Base-by-base conservation (phyloP, 2,329 filamentous ascomycete genomes). In the Hypoxylon sp. region DNA sequence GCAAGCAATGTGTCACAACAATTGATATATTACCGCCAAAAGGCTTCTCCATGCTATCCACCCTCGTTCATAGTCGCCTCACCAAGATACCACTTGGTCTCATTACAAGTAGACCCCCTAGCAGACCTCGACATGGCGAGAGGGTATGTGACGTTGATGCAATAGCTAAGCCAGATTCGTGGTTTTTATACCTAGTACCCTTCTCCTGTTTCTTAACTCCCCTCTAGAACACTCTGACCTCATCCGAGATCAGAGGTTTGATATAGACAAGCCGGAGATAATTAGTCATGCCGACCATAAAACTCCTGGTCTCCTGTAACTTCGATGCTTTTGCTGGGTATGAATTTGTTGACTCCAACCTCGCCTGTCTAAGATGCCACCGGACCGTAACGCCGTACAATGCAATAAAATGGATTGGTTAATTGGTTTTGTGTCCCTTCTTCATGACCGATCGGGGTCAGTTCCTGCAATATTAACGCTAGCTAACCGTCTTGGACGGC, bases 241-340 rank as follows among this genome's bases (percentile, higher is more conserved):
- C 44, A 11, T 32, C 52, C 19, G 35, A 50, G 50, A 62, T 47
- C 66, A 62, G 69, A 64, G 51, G 50, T 55, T 47, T 46, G 50
- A 62, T 64, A 65, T 69, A 65, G 59, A 69, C 57, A 64, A 62
- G 70, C 56, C 55, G 68, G 63, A 65, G 61, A 65, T 64, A 35
- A 55, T 68, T 58, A 66, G 63, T 67, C 63, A 60, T 61, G 54
- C 61, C 65, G 62, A 67, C 68, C 69, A 64, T 68, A 61, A 32
- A 77, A 78, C 74, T 72, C 75, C 76, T 46, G 50, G 63, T 66
- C 64, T 71, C 76, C 76, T 73, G 73, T 76, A 77, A 77, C 60
- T 62, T 72, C 51, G 75, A 77, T 77, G 74, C 73, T 77, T 77
- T 76, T 76, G 72, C 67, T 71, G 76, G 76, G 76, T 78, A 78